Conservation (phyloP, 176 grass and related monocot genomes). For the Eleusine coracana region DNA sequence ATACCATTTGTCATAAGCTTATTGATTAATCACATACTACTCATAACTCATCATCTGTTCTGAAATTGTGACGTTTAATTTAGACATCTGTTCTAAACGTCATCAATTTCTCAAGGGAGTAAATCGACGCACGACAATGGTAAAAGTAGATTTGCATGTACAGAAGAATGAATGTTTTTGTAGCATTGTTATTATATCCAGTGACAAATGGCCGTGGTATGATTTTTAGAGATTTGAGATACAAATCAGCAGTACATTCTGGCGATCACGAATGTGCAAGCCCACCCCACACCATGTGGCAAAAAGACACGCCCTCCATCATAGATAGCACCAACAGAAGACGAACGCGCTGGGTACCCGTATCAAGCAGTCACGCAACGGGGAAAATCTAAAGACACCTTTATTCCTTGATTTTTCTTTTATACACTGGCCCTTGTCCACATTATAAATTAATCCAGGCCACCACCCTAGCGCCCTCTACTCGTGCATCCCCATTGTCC, state of each 20-base stretch:
- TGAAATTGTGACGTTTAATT: no score
- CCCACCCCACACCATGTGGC: conserved; percentile 4
- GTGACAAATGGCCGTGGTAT: background rate
- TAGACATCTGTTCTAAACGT: no score
- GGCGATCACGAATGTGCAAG: conserved; percentile 3
- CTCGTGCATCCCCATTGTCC: conserved; percentile 46
- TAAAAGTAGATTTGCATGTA: background rate
- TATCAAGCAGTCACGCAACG: background rate
- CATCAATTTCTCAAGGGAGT: no score
- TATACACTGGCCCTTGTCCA: conserved; percentile 1
- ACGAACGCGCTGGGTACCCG: background rate
- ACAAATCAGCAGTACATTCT: background rate
- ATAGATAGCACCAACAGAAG: conserved; percentile 2
- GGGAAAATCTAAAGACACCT: background rate
- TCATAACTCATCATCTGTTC: no score
- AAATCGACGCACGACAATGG: background rate
- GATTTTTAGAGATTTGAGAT: background rate
- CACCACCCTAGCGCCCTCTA: conserved; percentile 12
- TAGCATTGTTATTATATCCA: background rate
- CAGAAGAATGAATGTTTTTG: background rate
- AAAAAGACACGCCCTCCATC: conserved; percentile 31
- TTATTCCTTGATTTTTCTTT: background rate
- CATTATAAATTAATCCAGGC: conserved; percentile 13
- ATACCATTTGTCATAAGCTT: background rate
- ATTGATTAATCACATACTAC: background rate